Percentiles rank a stretch among this genome's conserved stretches.
phyloP scores from a whole-genome alignment of 108 stramenopile genomes.

The Pseudonitzschia delicatissima region DNA sequence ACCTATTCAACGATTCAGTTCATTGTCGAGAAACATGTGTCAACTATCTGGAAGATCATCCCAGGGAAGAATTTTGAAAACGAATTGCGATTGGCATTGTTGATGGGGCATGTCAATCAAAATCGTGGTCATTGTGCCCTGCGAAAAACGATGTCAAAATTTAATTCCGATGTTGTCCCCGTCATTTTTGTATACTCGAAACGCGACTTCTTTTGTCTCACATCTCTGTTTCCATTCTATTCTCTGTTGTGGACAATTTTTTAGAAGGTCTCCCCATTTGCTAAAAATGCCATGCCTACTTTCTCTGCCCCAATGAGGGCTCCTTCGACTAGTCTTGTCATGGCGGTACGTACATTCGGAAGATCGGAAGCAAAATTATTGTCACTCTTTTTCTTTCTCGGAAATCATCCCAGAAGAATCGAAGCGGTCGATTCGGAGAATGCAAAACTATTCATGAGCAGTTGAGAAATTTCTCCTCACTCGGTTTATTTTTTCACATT shows the following conservation, averaged over 20 bases:
- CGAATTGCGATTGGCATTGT: background rate
- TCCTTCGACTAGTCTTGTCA: constrained; percentile 8
- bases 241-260: background rate
- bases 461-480: too few relatives aligned
- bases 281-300: background rate
- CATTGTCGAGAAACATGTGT: background rate
- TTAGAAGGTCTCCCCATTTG: background rate
- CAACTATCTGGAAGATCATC: background rate
- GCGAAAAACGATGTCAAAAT: too few relatives aligned
- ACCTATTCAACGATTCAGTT: too few relatives aligned
- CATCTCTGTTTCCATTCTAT: background rate
- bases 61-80: background rate
- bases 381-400: background rate
- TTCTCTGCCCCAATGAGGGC: background rate
- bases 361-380: background rate
- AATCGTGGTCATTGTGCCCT: background rate
- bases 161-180: too few relatives aligned
- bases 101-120: background rate
- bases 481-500: too few relatives aligned
- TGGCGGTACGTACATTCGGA: constrained; percentile 10
- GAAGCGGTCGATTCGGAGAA: too few relatives aligned
- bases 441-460: too few relatives aligned
- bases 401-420: too few relatives aligned
- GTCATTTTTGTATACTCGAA: too few relatives aligned
- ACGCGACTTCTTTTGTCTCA: background rate